Evolutionary conservation across 2,329 filamentous ascomycete species (phyloP).

Genomic region (Aspergillus japonicus): DNA sequence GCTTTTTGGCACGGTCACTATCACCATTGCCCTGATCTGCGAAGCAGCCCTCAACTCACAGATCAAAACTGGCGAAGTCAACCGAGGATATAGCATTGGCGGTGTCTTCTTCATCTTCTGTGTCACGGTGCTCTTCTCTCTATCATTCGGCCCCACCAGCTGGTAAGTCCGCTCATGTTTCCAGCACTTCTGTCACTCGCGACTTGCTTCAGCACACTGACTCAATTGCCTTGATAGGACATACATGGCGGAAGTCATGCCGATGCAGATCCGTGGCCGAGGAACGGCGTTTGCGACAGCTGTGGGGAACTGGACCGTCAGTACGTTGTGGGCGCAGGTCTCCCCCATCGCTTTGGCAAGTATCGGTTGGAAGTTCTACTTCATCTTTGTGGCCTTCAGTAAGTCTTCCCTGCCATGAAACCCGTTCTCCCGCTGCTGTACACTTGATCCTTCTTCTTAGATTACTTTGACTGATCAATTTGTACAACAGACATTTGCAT

Average conservation of each 20-base stretch:
- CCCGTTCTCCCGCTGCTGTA: not conserved
- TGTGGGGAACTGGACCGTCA: slow-evolving; percentile 60
- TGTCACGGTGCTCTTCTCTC: slow-evolving; percentile 59
- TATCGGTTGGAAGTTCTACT: slow-evolving; percentile 57
- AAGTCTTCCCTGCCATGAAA: slow-evolving; percentile 9
- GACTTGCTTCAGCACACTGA: not conserved
- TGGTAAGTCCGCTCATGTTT: slow-evolving; percentile 20
- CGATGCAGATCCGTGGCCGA: slow-evolving; percentile 62
- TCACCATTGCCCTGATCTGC: slow-evolving; percentile 58
- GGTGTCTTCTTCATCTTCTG: slow-evolving; percentile 67
- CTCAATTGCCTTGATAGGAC: not conserved
- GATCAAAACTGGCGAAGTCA: slow-evolving; percentile 39
- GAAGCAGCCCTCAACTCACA: slow-evolving; percentile 60
- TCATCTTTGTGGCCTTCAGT: slow-evolving; percentile 57
- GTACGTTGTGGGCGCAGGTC: slow-evolving; percentile 60
- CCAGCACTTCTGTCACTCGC: slow-evolving; percentile 12
- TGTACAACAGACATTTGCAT: slow-evolving; percentile 30
- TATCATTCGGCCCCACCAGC: slow-evolving; percentile 56
- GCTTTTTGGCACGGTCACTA: slow-evolving; percentile 54
- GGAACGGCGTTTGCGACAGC: slow-evolving; percentile 59
- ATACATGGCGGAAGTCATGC: slow-evolving; percentile 68
- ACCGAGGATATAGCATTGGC: slow-evolving; percentile 53
- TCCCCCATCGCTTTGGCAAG: slow-evolving; percentile 52
- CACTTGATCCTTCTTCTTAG: not conserved
- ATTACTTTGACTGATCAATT: slow-evolving; percentile 4